Percentiles rank a stretch among this genome's conserved stretches.
Evolutionary conservation across 2,329 filamentous ascomycete species (phyloP).

Genomic region (Tolypocladium ovalisporum): DNA sequence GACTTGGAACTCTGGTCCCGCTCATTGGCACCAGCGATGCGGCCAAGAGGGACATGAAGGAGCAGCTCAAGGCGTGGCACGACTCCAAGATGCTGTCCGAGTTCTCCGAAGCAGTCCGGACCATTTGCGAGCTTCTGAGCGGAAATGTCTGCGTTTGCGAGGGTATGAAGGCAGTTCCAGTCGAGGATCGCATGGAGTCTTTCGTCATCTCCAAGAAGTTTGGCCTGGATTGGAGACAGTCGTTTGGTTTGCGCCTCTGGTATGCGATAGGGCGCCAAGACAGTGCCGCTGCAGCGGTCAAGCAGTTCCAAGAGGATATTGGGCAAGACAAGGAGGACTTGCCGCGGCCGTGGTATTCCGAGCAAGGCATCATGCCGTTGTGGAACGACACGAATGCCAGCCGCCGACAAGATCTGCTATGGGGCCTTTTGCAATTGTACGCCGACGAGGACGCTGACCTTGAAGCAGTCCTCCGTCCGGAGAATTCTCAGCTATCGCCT

Average conservation of each 20-base stretch:
- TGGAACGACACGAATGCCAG: slow-evolving; percentile 51
- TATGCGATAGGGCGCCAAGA: slow-evolving; percentile 64
- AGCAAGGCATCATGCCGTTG: slow-evolving; percentile 43
- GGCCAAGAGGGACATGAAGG: slow-evolving; percentile 62
- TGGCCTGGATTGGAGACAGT: slow-evolving; percentile 82
- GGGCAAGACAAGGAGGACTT: slow-evolving; percentile 57
- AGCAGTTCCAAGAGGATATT: slow-evolving; percentile 64
- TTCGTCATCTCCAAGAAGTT: slow-evolving; percentile 81
- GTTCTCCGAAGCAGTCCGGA: slow-evolving; percentile 71
- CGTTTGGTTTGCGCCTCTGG: slow-evolving; percentile 85
- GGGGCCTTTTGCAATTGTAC: slow-evolving; percentile 77
- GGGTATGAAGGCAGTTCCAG: slow-evolving; percentile 59
- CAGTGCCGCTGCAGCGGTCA: slow-evolving; percentile 60
- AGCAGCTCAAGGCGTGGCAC: slow-evolving; percentile 78
- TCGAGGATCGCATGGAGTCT: slow-evolving; percentile 69
- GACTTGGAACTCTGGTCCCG: slow-evolving; percentile 73
- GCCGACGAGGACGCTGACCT: slow-evolving; percentile 47
- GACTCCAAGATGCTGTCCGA: slow-evolving; percentile 76
- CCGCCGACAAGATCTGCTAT: slow-evolving; percentile 65
- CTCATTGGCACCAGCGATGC: slow-evolving; percentile 65
- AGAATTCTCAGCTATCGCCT: slow-evolving; percentile 65
- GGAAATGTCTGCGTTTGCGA: slow-evolving; percentile 80
- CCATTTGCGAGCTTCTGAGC: slow-evolving; percentile 79
- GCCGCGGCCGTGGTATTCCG: slow-evolving; percentile 62
- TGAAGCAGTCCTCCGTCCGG: slow-evolving; percentile 63